phyloP scores from a whole-genome alignment of 2,329 filamentous ascomycete species.

The Nemania diffusa region DNA sequence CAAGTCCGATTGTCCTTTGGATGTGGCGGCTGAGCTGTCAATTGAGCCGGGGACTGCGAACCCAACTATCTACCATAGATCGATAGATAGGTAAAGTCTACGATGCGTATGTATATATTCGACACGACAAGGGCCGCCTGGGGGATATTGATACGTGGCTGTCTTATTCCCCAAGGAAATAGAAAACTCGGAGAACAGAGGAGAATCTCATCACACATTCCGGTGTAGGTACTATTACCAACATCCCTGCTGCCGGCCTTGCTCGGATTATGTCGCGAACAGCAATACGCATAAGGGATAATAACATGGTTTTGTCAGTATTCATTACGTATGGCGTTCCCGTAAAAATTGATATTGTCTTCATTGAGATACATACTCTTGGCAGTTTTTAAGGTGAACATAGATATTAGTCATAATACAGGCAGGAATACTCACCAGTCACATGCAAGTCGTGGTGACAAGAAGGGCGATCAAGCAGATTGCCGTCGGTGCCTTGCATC shows the following conservation, averaged over 20 bases:
- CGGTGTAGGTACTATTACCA: conserved; percentile 16
- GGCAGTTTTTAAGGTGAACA: not conserved
- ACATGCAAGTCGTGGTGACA: not conserved
- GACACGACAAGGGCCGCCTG: conserved; percentile 18
- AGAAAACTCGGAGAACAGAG: not conserved
- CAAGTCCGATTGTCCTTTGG: conserved; percentile 3
- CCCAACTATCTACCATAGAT: no score
- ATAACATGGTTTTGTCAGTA: conserved; percentile 1
- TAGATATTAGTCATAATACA: not conserved
- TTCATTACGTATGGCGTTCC: conserved; percentile 21
- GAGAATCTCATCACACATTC: conserved; percentile 12
- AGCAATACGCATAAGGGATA: conserved; percentile 5
- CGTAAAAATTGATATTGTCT: not conserved
- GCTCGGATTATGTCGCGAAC: not conserved
- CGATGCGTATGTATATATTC: not conserved
- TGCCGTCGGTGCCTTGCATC: conserved; percentile 28
- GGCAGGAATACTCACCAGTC: not conserved
- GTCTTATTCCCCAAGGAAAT: not conserved
- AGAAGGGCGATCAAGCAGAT: conserved; percentile 20
- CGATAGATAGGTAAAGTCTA: not conserved
- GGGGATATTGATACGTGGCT: not conserved
- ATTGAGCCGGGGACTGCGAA: not conserved
- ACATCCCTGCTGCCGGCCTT: conserved; percentile 10
- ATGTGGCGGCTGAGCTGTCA: conserved; percentile 6
- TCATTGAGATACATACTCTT: not conserved